phyloP scores from a whole-genome alignment of 1,284 basidiomycete species.

The Trichosporon ovoides region DNA sequence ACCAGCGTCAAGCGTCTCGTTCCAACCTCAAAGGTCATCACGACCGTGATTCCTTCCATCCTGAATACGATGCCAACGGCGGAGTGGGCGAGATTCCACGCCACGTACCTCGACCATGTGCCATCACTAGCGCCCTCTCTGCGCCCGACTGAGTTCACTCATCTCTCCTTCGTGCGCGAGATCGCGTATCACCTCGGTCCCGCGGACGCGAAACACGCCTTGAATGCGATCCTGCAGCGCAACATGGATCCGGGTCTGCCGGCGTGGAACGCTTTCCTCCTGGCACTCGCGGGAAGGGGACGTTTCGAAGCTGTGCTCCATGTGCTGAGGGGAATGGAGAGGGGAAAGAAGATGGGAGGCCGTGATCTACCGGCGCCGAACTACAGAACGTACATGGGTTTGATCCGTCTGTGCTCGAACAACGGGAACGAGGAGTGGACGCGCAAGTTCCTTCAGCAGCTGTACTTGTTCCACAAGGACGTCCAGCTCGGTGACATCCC shows the following conservation, averaged over 20 bases:
- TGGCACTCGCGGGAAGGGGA: constrained; percentile 20
- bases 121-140: constrained; percentile 19
- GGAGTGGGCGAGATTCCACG: constrained; percentile 13
- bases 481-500: background rate
- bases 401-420: constrained; percentile 5
- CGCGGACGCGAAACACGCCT: constrained; percentile 14
- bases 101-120: constrained; percentile 17
- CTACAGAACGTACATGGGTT: constrained; percentile 13
- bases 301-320: constrained; percentile 19
- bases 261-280: constrained; percentile 26
- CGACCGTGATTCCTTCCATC: constrained; percentile 28
- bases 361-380: constrained; percentile 8
- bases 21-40: constrained; percentile 27
- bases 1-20: constrained; percentile 9
- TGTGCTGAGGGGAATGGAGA: constrained; percentile 27
- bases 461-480: background rate
- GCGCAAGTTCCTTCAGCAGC: constrained; percentile 3
- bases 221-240: constrained; percentile 14
- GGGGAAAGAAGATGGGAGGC: background rate
- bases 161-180: constrained; percentile 26
- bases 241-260: constrained; percentile 20
- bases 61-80: constrained; percentile 19
- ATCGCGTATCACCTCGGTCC: constrained; percentile 21
- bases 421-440: constrained; percentile 4
- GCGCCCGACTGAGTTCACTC: constrained; percentile 24